These are phyloP conservation scores for Metahyphopichia silvanorum DNA, from an alignment of 805 yeast species.

Conservation along the genomic window DNA sequence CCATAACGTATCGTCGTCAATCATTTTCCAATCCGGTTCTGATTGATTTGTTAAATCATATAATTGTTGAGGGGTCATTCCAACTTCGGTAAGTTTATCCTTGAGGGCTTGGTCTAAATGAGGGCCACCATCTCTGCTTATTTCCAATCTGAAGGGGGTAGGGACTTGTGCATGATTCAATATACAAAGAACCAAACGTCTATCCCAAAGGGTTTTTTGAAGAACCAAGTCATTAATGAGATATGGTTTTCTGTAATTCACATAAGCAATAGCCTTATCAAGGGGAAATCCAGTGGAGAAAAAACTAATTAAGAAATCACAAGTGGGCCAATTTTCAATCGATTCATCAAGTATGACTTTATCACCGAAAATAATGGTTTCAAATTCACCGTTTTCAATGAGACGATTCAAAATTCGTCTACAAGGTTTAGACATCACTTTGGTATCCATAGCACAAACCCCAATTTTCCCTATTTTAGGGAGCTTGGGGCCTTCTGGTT, in stretches of 20 bases:
- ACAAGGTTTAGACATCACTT: conserved; percentile 94
- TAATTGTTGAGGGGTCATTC: conserved; percentile 44
- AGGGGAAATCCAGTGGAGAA: conserved; percentile 96
- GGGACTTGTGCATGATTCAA: conserved; percentile 82
- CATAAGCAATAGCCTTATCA: conserved; percentile 91
- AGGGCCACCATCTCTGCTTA: conserved; percentile 97
- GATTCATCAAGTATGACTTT: conserved; percentile 91
- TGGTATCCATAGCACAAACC: conserved; percentile 98
- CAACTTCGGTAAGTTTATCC: conserved; percentile 43
- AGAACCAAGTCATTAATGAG: conserved; percentile 82
- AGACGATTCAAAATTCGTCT: conserved; percentile 83
- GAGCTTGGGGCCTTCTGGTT: conserved; percentile 44
- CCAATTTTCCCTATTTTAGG: conserved; percentile 91
- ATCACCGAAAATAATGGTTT: conserved; percentile 95
- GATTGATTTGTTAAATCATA: conserved; percentile 58
- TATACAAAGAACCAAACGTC: conserved; percentile 79
- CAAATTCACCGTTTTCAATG: conserved; percentile 92
- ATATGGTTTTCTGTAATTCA: conserved; percentile 84
- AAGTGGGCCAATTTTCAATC: conserved; percentile 98
- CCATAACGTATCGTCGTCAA: conserved; percentile 69
- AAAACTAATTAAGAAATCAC: conserved; percentile 91
- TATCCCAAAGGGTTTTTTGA: conserved; percentile 97
- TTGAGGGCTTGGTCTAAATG: conserved; percentile 57
- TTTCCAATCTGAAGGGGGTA: conserved; percentile 84
- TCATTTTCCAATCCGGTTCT: conserved; percentile 85